Percentiles rank a stretch among this genome's conserved stretches.
phyloP scores from a whole-genome alignment of 148 eudicot genomes.

The Rhododendron vialii region DNA sequence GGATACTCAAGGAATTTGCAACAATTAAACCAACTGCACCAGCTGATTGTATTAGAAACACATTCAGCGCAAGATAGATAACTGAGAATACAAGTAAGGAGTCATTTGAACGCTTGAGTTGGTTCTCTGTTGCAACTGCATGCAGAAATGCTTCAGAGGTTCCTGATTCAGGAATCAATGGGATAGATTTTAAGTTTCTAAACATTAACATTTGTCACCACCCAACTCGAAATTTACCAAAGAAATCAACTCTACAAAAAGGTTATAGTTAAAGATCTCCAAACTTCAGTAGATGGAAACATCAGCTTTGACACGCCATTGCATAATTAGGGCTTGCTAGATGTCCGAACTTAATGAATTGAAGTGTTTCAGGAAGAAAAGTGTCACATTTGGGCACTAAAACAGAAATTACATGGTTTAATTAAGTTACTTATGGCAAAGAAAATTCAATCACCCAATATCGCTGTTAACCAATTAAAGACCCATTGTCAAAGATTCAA shows the following conservation, averaged over 20 bases:
- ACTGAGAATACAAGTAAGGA: conserved; percentile 79
- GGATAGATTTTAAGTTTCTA: background rate
- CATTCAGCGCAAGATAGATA: conserved; percentile 66
- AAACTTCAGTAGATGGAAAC: background rate
- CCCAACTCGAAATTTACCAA: background rate
- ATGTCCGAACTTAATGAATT: background rate
- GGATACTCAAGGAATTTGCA: conserved; percentile 98
- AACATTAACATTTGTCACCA: background rate
- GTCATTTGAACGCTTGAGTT: conserved; percentile 80
- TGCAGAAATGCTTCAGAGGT: conserved; percentile 97
- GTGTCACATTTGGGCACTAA: background rate
- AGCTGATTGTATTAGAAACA: conserved; percentile 74
- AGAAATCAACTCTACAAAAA: background rate
- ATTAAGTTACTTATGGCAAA: background rate
- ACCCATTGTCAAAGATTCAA: background rate
- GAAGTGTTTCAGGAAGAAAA: background rate
- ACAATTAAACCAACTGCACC: conserved; percentile 89
- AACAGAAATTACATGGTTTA: background rate
- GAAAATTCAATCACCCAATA: background rate
- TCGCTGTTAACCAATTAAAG: background rate
- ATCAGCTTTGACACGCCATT: background rate
- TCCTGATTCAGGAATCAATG: conserved; percentile 49
- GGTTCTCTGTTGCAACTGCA: conserved; percentile 83
- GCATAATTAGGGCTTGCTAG: background rate
- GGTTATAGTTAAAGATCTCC: background rate